phyloP scores from a whole-genome alignment of 176 grass and related monocot genomes.

The Carex parvula region DNA sequence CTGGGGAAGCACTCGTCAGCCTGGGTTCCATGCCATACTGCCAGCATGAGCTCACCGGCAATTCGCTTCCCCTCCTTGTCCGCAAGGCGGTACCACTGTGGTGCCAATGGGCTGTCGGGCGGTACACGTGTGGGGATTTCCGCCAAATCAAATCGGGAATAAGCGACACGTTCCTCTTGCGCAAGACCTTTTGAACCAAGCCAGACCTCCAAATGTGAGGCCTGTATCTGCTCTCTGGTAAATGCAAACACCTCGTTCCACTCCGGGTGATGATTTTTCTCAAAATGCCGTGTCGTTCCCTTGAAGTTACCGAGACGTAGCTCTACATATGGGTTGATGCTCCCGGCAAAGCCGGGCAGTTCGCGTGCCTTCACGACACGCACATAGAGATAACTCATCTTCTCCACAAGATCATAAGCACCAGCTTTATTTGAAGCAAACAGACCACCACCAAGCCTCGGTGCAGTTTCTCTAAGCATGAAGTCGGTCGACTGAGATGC shows the following conservation, averaged over 20 bases:
- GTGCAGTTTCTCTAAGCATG: conserved; percentile 41
- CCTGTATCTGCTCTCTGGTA: conserved; percentile 1
- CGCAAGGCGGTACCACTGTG: conserved; percentile 33
- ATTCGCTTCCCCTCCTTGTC: conserved; percentile 12
- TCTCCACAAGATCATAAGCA: conserved; percentile 42
- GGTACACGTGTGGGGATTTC: conserved; percentile 27
- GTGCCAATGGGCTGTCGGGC: conserved; percentile 24
- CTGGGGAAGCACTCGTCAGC: conserved; percentile 34
- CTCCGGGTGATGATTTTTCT: conserved; percentile 34
- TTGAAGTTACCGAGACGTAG: conserved; percentile 19
- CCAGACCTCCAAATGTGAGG: conserved; percentile 19
- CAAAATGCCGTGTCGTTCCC: conserved; percentile 20
- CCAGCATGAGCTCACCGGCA: conserved; percentile 31
- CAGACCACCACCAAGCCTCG: conserved; percentile 31
- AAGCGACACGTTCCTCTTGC: conserved; percentile 20
- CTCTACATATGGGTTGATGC: conserved; percentile 16
- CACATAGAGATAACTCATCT: conserved; percentile 39
- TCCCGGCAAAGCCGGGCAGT: conserved; percentile 11
- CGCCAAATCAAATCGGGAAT: conserved; percentile 6
- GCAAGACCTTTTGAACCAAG: conserved; percentile 26
- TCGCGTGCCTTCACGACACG: conserved; percentile 44
- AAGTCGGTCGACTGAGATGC: conserved; percentile 29
- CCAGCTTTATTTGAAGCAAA: conserved; percentile 24
- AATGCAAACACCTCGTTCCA: conserved; percentile 39
- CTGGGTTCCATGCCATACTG: conserved; percentile 39